Base-by-base conservation (phyloP, 768 basidiomycete genomes). In the Phanerodontia chrysosporium region DNA sequence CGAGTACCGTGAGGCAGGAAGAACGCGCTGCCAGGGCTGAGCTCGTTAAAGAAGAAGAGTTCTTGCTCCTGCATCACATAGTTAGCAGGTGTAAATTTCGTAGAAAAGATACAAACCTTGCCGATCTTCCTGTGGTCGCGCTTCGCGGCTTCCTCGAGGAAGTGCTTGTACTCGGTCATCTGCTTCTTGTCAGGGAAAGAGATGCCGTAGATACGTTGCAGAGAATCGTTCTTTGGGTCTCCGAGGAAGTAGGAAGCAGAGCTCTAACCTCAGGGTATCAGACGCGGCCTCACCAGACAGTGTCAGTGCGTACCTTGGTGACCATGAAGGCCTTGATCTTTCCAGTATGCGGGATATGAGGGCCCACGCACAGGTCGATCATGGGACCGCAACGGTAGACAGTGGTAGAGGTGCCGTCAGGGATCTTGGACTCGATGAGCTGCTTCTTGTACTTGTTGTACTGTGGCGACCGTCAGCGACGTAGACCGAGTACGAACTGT, bases 381-480 rank as follows among this genome's bases (percentile, higher is more conserved):
- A 99, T 94, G 42, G 97, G 95, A 32, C 97, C 97, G 71, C 97
- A 98, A 52, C 96, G 91, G 76, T 98, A 99, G 18, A 99, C 95
- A 10, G 97, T 99, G 45, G 97, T 95, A 52, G 90, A 92, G 10
- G 92, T 89, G 62, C 95, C 96, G 73, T 99, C 96, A 10, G 93
- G 91, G 58, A 99, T 87, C 77, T 98, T 98, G 65, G 86, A 84
- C 71, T 97, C 84, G 68, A 99, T 98, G 69, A 98, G 83, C 72
- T 98, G 89, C 66, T 87, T 84, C 78, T 99, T 99, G 78, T 96
- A 99, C 73, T 93, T 95, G 81, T 98, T 99, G 76, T 98, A 99
- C 95, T 99, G 67, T 30, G 27, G 45, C 14, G 32, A 10, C 3
- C 24, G n/a, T 22, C 18, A 51, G 32, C n/a, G n/a, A n/a, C n/a